Evolutionary conservation across 1,284 basidiomycete genomes (phyloP), one percentile per base, ranked within the genome.

Genomic region (Pseudozyma sp.): DNA sequence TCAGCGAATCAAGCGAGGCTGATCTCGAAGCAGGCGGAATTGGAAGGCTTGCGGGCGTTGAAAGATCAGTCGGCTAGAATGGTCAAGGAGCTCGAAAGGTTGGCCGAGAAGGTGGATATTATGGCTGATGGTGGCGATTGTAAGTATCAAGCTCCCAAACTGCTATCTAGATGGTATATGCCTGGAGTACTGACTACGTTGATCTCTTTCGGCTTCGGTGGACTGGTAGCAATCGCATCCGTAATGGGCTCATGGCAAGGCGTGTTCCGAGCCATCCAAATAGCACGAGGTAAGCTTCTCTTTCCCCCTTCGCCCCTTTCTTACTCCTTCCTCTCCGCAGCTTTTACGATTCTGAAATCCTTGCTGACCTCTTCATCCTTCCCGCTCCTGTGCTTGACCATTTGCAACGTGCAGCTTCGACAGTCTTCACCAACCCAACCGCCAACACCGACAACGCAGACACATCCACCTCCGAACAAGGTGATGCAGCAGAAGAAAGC

Each of bases 261-360:
- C 58, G 82, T 83, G 9, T 83, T 83, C 59, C 64, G 82, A 12
- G 81, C 82, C 11, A 83, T 83, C 36, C 81, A 81, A 54, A 77
- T 83, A 16, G 82, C 82, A 39, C 67, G 77, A 59, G 72, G 76
- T 81, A 70, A 66, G 69, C 36, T 18, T 47, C 19, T 5, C n/a
- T 38, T 10, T 34, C 12, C 25, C 39, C 19, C 12, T 16, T 19
- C 18, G 2, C 18, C 5, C 16, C 21, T 3, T 34, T 18, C n/a
- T n/a, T 21, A 14, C 14, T 52, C 10, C 16, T 43, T 16, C 8
- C 21, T 6, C 38, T 53, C 40, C 18, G 8, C 12, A 16, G 19
- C 18, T n/a, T n/a, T n/a, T n/a, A n/a, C n/a, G n/a, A n/a, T n/a
- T n/a, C n/a, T 45, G 40, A 13, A 31, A 19, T 38, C 31, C 31